These are phyloP conservation scores for Rhodotorula paludigena DNA, from an alignment of 768 basidiomycete genomes.

Conservation along the genomic window DNA sequence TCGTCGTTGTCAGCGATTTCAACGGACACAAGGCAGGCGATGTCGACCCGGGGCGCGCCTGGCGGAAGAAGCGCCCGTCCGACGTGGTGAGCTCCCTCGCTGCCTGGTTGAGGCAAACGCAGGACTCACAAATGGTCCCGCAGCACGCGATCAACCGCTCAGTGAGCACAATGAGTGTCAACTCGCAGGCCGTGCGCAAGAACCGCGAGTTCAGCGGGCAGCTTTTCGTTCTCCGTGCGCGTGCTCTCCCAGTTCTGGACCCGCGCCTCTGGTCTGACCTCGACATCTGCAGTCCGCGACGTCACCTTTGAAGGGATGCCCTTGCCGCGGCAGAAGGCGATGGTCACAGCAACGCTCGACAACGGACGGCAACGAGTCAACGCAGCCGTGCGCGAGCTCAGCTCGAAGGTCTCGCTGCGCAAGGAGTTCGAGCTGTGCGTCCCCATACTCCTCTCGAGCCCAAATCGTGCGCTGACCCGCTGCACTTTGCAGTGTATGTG, in stretches of 20 bases:
- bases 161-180: conserved; percentile 80
- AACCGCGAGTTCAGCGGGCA: conserved; percentile 79
- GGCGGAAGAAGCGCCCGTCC: conserved; percentile 82
- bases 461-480: background rate
- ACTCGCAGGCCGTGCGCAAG: conserved; percentile 70
- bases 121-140: background rate
- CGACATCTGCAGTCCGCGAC: conserved; percentile 59
- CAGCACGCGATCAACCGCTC: conserved; percentile 22
- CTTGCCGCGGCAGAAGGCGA: conserved; percentile 67
- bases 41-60: conserved; percentile 71
- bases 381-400: conserved; percentile 57
- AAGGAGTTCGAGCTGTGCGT: conserved; percentile 86
- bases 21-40: conserved; percentile 70
- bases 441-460: background rate
- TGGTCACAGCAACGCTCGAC: conserved; percentile 79
- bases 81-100: conserved; percentile 67
- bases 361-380: conserved; percentile 96
- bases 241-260: background rate
- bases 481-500: conserved; percentile 63
- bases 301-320: conserved; percentile 71
- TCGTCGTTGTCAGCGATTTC: conserved; percentile 75
- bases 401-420: conserved; percentile 61
- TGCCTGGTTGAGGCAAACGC: background rate
- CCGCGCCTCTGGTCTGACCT: conserved; percentile 27
- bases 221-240: conserved; percentile 83